phyloP scores from a whole-genome alignment of 2,329 filamentous ascomycete genomes.

The Paramyrothecium roridum region DNA sequence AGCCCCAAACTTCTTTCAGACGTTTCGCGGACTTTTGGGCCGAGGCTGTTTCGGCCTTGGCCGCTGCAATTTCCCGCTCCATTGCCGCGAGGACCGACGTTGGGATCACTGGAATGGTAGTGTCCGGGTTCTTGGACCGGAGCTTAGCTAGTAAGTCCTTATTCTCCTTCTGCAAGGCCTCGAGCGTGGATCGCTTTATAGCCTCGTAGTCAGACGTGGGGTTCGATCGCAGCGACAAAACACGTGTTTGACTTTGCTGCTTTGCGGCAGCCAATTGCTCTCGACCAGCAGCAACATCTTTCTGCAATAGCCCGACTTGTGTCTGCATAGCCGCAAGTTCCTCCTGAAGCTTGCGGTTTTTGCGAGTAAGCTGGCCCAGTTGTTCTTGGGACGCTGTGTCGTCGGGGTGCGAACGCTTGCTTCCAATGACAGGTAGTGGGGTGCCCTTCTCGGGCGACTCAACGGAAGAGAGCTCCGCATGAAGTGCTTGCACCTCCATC shows the following conservation, averaged over 20 bases:
- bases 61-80: slow-evolving; percentile 71
- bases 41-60: slow-evolving; percentile 64
- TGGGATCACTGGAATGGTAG: slow-evolving; percentile 65
- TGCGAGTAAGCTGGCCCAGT: slow-evolving; percentile 78
- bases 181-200: slow-evolving; percentile 77
- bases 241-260: slow-evolving; percentile 70
- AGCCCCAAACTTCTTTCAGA: slow-evolving; percentile 87
- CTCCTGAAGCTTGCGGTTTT: slow-evolving; percentile 82
- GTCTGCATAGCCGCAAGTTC: slow-evolving; percentile 69
- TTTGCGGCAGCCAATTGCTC: slow-evolving; percentile 68
- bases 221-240: slow-evolving; percentile 87
- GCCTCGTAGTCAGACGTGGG: slow-evolving; percentile 83
- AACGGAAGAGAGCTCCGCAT: slow-evolving; percentile 67
- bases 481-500: slow-evolving; percentile 69
- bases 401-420: slow-evolving; percentile 64
- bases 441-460: slow-evolving; percentile 42
- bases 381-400: slow-evolving; percentile 66
- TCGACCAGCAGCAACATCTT: slow-evolving; percentile 68
- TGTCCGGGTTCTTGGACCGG: slow-evolving; percentile 35
- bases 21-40: slow-evolving; percentile 81
- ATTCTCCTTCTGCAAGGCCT: slow-evolving; percentile 79
- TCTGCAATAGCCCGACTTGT: slow-evolving; percentile 66
- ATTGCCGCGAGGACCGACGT: slow-evolving; percentile 71
- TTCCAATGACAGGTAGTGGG: slow-evolving; percentile 42
- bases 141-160: slow-evolving; percentile 75